Base-by-base conservation (phyloP, 495 filamentous ascomycete genomes). In the Astrothelium subdiscretum region DNA sequence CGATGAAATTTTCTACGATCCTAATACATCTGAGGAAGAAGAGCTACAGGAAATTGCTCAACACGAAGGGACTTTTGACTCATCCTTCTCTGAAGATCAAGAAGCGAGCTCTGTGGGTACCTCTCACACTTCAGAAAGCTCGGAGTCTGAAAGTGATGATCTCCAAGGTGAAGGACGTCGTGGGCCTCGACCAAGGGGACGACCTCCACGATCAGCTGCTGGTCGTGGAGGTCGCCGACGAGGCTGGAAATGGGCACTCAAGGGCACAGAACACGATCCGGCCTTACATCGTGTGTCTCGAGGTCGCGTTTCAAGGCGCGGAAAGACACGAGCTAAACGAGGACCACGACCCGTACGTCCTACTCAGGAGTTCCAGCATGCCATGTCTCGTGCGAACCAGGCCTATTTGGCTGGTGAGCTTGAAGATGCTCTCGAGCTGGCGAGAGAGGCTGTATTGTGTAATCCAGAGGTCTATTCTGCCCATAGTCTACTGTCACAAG, bases 381-480 rank as follows among this genome's bases (percentile, higher is more conserved):
- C 58, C 24, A 63, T 64, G 44, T 29, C 26, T 18, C 13, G 64
- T 59, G 69, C 67, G 4, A 68, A 57, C 31, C n/a, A 48, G 20
- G 69, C 67, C 1, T 69, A 61, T 43, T 32, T 69, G 31, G 44
- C 82, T 59, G 78, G 80, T 12, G 78, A 87, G 51, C 85, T 85
- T 69, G 83, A 85, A 31, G 75, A 79, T 38, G 87, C 90, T 12
- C 77, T 83, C 32, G 75, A 83, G 1, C 76, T 82, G 51, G 81
- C 87, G 12, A 76, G 79, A 57, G 82, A 85, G 68, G 87, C 91
- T 12, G 85, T 95, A 59, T 82, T 88, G 62, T 80, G 86, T 67
- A 95, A 96, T 69, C 87, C 88, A 15, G 91, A 95, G 70, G 89
- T 91, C 61, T 87, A 87, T 64, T 78, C 82, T 24, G 87, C 91